A percentile compares a stretch with the other conserved stretches of the same genome.
phyloP scores from a whole-genome alignment of 306 rosid species.

The Sesbania bispinosa region DNA sequence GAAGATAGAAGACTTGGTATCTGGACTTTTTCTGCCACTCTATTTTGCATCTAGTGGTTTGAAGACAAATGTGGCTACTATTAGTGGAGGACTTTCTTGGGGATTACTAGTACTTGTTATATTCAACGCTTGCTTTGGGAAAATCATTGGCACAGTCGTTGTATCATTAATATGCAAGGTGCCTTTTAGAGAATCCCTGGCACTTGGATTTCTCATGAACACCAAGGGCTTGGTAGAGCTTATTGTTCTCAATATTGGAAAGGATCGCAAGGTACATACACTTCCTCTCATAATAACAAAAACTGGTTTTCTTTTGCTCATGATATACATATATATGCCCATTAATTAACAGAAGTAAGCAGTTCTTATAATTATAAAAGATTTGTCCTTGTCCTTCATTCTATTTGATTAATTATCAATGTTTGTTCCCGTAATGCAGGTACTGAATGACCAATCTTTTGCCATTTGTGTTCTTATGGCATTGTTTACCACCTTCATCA shows the following conservation, averaged over 20 bases:
- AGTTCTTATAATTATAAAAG: background rate
- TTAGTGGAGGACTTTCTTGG: slow-evolving; percentile 63
- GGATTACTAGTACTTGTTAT: slow-evolving; percentile 50
- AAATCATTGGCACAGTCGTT: slow-evolving; percentile 51
- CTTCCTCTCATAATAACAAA: background rate
- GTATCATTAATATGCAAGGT: slow-evolving; percentile 38
- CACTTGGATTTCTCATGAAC: slow-evolving; percentile 79
- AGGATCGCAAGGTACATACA: slow-evolving; percentile 58
- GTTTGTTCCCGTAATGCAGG: slow-evolving; percentile 31
- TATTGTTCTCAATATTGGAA: slow-evolving; percentile 80
- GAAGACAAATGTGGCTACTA: slow-evolving; percentile 67
- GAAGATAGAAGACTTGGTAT: slow-evolving; percentile 63
- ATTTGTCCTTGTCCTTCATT: background rate
- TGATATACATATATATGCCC: background rate
- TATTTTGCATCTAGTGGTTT: slow-evolving; percentile 72
- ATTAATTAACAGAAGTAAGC: background rate
- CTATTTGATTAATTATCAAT: background rate
- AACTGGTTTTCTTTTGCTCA: background rate
- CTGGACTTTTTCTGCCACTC: slow-evolving; percentile 59
- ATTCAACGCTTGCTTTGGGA: slow-evolving; percentile 66
- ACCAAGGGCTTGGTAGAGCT: slow-evolving; percentile 80
- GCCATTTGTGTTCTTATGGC: slow-evolving; percentile 75
- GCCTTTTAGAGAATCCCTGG: slow-evolving; percentile 55
- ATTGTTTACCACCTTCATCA: slow-evolving; percentile 67
- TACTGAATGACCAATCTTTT: slow-evolving; percentile 67